Base-by-base conservation (phyloP, 1,284 basidiomycete genomes). In the Salmacisia buchloeana region DNA sequence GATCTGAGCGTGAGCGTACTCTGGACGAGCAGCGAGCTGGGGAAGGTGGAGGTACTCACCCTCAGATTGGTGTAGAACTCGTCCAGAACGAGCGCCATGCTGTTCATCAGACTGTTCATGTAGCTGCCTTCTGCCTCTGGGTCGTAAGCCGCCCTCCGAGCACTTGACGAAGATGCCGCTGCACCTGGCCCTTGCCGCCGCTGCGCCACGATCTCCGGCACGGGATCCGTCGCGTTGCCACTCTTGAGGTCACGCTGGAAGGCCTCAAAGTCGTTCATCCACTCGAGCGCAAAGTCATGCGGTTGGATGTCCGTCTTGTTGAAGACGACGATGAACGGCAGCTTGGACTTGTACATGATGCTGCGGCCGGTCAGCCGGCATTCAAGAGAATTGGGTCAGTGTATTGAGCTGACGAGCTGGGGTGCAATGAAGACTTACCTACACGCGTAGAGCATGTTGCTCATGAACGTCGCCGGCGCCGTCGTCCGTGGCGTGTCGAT, bases 391-490 rank as follows among this genome's bases (percentile, higher is more conserved):
- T 41, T 65, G 38, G 12, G 61, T 60, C 43, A 65, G 29, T 60
- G 27, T 57, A 6, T n/a, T n/a, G n/a, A n/a, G n/a, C n/a, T n/a
- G n/a, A n/a, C n/a, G n/a, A n/a, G n/a, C n/a, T n/a, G n/a, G n/a
- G n/a, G n/a, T n/a, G n/a, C n/a, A n/a, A n/a, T 38, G 36, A 18
- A 52, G 34, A 81, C 86, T 69, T 66, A 89, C 90, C 90, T 92
- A 85, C 96, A 99, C 0, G 96, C 96, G 77, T 98, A 98, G 58
- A 99, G 85, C 96, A 99, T 99, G 81, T 99, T 99, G 60, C 89
- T 92, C 96, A 98, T 99, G 81, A 99, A 99, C 0, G 96, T 99
- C 5, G 94, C 92, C 0, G 96, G 96, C 0, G 93, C 88, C 0
- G 89, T 89, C 10, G 93, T 94, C 63, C 96, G 85, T 18, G 96